Percentiles rank a stretch among this genome's conserved stretches.
These are phyloP conservation scores for Nicotiana sylvestris DNA, from an alignment of 257 asterid genomes.

Conservation along the genomic window DNA sequence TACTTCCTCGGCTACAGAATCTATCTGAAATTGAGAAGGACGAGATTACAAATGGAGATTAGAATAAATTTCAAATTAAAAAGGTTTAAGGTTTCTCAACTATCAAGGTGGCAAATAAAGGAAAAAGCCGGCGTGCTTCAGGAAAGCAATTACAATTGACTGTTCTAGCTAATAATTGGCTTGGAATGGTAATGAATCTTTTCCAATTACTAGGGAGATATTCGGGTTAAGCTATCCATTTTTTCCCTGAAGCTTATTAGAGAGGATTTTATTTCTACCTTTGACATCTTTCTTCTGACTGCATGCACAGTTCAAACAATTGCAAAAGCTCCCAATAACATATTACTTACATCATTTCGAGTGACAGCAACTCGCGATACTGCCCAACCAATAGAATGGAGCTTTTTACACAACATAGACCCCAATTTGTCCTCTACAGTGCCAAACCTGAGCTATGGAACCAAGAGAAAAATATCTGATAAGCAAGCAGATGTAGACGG, in stretches of 20 bases:
- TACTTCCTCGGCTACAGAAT: constrained; percentile 89
- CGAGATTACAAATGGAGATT: constrained; percentile 1
- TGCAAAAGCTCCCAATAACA: background rate
- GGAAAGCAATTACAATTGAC: background rate
- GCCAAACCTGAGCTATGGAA: constrained; percentile 98
- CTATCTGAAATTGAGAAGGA: constrained; percentile 51
- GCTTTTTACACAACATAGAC: constrained; percentile 50
- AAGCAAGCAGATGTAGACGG: constrained; percentile 21
- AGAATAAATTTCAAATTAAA: background rate
- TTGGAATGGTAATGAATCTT: background rate
- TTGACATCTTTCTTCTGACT: background rate
- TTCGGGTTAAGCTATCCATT: background rate
- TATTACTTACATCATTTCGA: constrained; percentile 60
- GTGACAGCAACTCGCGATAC: constrained; percentile 58
- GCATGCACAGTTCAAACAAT: background rate
- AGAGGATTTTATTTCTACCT: background rate
- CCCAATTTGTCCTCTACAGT: constrained; percentile 71
- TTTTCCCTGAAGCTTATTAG: background rate
- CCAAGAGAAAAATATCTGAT: constrained; percentile 39
- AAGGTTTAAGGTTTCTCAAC: background rate
- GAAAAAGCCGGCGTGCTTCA: background rate
- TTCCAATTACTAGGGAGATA: background rate
- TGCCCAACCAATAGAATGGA: constrained; percentile 73
- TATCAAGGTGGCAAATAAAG: background rate
- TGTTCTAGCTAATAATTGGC: background rate